Evolutionary conservation across 1,284 basidiomycete genomes (phyloP).

Genomic region (Ganoderma lingzhi): DNA sequence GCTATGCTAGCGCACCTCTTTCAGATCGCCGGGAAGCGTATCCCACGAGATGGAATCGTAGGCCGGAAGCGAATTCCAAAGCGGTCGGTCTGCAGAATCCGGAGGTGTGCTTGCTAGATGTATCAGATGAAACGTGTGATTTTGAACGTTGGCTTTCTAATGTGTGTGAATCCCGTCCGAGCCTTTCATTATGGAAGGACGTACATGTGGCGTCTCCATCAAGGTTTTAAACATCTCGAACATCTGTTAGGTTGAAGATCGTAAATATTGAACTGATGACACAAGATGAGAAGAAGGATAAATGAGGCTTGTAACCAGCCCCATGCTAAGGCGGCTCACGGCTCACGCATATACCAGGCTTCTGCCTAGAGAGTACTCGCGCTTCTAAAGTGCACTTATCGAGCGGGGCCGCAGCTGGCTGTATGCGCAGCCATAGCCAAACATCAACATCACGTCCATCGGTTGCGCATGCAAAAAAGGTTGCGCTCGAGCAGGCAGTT

Average conservation of each 20-base stretch:
- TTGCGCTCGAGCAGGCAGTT: too few relatives aligned
- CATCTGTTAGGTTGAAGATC: constrained; percentile 49
- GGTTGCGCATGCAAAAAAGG: too few relatives aligned
- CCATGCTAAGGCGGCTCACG: too few relatives aligned
- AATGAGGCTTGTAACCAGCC: too few relatives aligned
- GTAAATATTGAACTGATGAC: neutral
- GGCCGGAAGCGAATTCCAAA: constrained; percentile 57
- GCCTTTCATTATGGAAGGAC: neutral
- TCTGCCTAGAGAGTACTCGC: too few relatives aligned
- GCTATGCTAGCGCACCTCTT: constrained; percentile 53
- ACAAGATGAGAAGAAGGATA: too few relatives aligned
- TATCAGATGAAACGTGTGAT: constrained; percentile 57
- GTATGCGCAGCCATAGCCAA: too few relatives aligned
- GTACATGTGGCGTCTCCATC: constrained; percentile 27
- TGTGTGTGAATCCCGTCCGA: constrained; percentile 27
- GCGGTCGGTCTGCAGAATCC: constrained; percentile 61
- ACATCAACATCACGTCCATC: too few relatives aligned
- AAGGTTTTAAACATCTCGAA: constrained; percentile 56
- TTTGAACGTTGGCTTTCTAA: constrained; percentile 29
- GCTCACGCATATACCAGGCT: too few relatives aligned
- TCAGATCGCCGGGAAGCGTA: constrained; percentile 66
- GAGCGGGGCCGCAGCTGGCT: too few relatives aligned
- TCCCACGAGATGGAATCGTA: constrained; percentile 73
- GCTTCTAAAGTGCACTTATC: too few relatives aligned
- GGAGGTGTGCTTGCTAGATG: constrained; percentile 68